Conservation (phyloP, 257 asterid genomes). For the Cruciata laevipes region DNA sequence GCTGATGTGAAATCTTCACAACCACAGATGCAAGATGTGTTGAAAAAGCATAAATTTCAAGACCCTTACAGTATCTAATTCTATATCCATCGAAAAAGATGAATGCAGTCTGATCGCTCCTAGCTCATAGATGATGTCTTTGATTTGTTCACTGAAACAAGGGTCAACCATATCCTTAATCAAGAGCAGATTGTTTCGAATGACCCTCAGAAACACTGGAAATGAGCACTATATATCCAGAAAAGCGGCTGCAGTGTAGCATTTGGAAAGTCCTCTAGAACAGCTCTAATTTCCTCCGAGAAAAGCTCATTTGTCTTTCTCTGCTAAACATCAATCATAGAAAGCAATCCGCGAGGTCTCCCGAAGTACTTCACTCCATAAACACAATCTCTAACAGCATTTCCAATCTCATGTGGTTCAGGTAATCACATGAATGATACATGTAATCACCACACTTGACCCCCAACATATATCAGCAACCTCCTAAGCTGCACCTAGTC, state of each 20-base stretch:
- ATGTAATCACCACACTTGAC: no score
- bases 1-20: background rate
- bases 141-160: background rate
- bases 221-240: background rate
- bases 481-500: no score
- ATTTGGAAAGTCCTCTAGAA: background rate
- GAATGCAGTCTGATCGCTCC: background rate
- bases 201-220: background rate
- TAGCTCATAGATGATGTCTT: background rate
- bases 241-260: background rate
- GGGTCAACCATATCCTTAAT: background rate
- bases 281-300: background rate
- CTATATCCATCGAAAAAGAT: no score
- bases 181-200: background rate
- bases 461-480: no score
- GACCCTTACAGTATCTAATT: no score
- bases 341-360: background rate
- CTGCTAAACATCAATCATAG: background rate
- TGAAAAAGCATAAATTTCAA: background rate
- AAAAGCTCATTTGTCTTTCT: background rate
- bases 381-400: background rate
- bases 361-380: background rate
- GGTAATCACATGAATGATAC: no score
- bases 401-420: background rate
- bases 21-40: constrained; percentile 2